Conservation (phyloP, 1,284 basidiomycete species). For the Ustilago vetiveriae region DNA sequence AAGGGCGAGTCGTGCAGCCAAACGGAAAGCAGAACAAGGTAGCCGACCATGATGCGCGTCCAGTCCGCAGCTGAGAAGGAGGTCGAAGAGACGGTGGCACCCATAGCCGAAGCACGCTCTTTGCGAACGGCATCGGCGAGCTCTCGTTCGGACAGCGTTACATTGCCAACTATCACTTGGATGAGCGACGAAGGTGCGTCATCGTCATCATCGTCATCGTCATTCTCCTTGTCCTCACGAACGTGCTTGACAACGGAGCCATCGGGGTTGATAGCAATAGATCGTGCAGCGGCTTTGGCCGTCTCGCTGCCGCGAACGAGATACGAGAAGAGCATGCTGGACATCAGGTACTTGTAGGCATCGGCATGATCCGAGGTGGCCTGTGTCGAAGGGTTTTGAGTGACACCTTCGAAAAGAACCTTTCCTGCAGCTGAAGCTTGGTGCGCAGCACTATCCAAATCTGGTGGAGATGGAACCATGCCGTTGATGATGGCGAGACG, state of each 20-base stretch:
- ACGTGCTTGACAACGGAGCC: conserved; percentile 37
- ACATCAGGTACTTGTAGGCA: conserved; percentile 69
- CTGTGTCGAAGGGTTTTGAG: conserved; percentile 67
- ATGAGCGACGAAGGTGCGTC: conserved; percentile 70
- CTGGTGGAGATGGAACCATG: conserved; percentile 61
- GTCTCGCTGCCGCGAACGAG: conserved; percentile 71
- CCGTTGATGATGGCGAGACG: conserved; percentile 71
- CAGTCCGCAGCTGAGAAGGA: conserved; percentile 70
- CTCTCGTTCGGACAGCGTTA: conserved; percentile 73
- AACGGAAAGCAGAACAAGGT: conserved; percentile 81
- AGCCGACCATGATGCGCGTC: conserved; percentile 87
- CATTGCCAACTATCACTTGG: conserved; percentile 73
- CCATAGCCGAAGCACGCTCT: conserved; percentile 53
- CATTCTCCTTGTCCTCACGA: conserved; percentile 17
- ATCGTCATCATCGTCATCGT: conserved; percentile 68
- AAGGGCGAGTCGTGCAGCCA: conserved; percentile 98
- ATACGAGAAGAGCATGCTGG: conserved; percentile 68
- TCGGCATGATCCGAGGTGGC: conserved; percentile 61
- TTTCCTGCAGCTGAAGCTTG: conserved; percentile 67
- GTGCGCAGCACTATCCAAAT: conserved; percentile 46
- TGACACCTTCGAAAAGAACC: conserved; percentile 70
- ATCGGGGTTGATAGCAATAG: conserved; percentile 68
- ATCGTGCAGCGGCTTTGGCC: conserved; percentile 71
- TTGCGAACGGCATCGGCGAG: conserved; percentile 67
- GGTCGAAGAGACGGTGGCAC: conserved; percentile 23